These are phyloP conservation scores for Phytophthora syringae DNA, from an alignment of 352 stramenopile species.

Conservation along the genomic window DNA sequence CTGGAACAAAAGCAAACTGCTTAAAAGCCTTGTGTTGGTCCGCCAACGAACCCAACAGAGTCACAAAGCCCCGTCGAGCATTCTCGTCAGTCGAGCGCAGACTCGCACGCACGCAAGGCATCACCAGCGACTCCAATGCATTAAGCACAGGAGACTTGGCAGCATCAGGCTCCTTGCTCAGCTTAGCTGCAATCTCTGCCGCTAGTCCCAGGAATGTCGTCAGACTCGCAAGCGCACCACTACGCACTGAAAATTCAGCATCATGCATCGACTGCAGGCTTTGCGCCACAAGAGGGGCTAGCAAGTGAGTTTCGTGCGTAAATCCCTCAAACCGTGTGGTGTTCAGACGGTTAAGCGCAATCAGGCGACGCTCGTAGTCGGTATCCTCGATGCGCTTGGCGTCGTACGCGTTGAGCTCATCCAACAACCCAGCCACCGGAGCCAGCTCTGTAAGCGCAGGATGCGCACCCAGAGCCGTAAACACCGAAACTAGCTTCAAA, in stretches of 20 bases:
- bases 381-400: constrained; percentile 83
- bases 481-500: constrained; percentile 72
- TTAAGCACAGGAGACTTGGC: constrained; percentile 64
- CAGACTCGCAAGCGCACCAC: constrained; percentile 63
- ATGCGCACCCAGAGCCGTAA: constrained; percentile 66
- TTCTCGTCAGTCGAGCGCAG: constrained; percentile 81
- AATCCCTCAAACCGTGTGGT: constrained; percentile 67
- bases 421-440: constrained; percentile 54
- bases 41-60: constrained; percentile 76
- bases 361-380: constrained; percentile 82
- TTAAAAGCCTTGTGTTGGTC: constrained; percentile 49
- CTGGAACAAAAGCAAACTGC: constrained; percentile 66
- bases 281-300: constrained; percentile 83
- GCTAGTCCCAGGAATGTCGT: constrained; percentile 60
- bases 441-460: constrained; percentile 37
- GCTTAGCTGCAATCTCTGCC: constrained; percentile 37
- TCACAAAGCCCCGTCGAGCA: constrained; percentile 85
- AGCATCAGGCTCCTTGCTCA: constrained; percentile 15
- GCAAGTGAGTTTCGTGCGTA: constrained; percentile 57
- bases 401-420: constrained; percentile 81
- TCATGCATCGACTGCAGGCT: constrained; percentile 88
- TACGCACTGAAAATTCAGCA: constrained; percentile 84
- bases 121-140: constrained; percentile 87
- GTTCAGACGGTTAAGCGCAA: constrained; percentile 77
- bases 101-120: constrained; percentile 88